These are phyloP conservation scores for Aspergillus carlsbadensis DNA, from an alignment of 495 filamentous ascomycete species.

Conservation along the genomic window DNA sequence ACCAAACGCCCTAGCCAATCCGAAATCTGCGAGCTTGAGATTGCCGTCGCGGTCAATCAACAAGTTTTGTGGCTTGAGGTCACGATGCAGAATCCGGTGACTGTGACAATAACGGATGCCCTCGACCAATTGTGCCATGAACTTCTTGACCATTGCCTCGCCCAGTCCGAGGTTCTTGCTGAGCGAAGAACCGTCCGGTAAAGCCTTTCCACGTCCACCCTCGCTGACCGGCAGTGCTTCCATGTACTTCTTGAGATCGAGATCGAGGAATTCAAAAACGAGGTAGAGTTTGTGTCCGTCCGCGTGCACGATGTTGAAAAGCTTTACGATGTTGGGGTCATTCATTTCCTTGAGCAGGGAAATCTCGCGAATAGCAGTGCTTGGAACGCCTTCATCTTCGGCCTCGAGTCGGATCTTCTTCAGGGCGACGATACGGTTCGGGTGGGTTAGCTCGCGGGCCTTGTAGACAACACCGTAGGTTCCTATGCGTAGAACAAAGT, in stretches of 20 bases:
- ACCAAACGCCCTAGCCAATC: conserved; percentile 92
- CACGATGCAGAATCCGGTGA: conserved; percentile 90
- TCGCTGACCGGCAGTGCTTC: conserved; percentile 89
- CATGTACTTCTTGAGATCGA: conserved; percentile 98
- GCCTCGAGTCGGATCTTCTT: conserved; percentile 99
- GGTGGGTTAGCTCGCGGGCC: conserved; percentile 75
- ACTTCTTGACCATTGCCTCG: conserved; percentile 91
- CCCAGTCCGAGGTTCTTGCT: conserved; percentile 77
- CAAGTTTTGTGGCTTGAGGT: conserved; percentile 97
- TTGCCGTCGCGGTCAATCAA: conserved; percentile 94
- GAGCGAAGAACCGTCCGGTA: conserved; percentile 75
- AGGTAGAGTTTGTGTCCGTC: conserved; percentile 96
- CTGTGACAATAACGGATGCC: conserved; percentile 95
- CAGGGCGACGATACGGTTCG: conserved; percentile 82
- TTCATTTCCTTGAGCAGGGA: conserved; percentile 96
- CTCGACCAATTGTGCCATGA: conserved; percentile 91
- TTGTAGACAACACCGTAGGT: conserved; percentile 95
- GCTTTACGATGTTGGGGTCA: conserved; percentile 88
- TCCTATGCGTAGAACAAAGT: conserved; percentile 45
- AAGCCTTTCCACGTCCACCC: conserved; percentile 82
- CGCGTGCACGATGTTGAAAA: conserved; percentile 93
- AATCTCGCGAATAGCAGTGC: conserved; percentile 95
- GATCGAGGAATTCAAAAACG: conserved; percentile 91
- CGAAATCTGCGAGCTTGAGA: conserved; percentile 96
- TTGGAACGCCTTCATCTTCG: conserved; percentile 95